A percentile compares a stretch with the other conserved stretches of the same genome.
Evolutionary conservation across 371 early-diverging fungal species (phyloP).

Genomic region (Phascolomyces articulosus): DNA sequence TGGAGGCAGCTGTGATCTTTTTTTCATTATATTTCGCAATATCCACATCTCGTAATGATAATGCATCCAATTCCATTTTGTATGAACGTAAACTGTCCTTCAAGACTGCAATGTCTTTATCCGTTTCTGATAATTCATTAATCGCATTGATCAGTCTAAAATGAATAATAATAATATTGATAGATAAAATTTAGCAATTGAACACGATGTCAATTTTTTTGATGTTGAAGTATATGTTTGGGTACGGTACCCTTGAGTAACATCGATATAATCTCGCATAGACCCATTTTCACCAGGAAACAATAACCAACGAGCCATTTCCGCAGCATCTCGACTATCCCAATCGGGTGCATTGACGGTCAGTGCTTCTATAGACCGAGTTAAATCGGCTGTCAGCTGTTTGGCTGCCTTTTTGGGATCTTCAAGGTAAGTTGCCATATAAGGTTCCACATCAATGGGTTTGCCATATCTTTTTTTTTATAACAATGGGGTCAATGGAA

Average conservation of each 20-base stretch:
- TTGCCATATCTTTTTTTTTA: slow-evolving; percentile 59
- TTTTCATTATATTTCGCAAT: slow-evolving; percentile 56
- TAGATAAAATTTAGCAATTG: too few species aligned
- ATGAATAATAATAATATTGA: not conserved
- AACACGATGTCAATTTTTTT: too few species aligned
- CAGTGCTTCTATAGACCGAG: slow-evolving; percentile 36
- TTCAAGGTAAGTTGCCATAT: slow-evolving; percentile 41
- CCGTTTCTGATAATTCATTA: slow-evolving; percentile 24
- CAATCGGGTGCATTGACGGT: slow-evolving; percentile 58
- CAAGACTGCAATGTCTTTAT: slow-evolving; percentile 33
- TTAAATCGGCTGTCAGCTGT: slow-evolving; percentile 44
- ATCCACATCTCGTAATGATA: slow-evolving; percentile 41
- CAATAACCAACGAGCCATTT: slow-evolving; percentile 51
- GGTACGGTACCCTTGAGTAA: slow-evolving; percentile 51
- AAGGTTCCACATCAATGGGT: slow-evolving; percentile 53
- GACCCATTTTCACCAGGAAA: slow-evolving; percentile 48
- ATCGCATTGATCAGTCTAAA: slow-evolving; percentile 51
- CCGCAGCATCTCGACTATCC: slow-evolving; percentile 53
- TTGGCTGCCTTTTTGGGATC: slow-evolving; percentile 57
- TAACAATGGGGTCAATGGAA: too few species aligned
- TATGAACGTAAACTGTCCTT: slow-evolving; percentile 47
- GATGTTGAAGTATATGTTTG: too few species aligned
- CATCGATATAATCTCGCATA: slow-evolving; percentile 51
- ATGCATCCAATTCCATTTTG: slow-evolving; percentile 39
- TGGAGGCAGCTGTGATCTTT: slow-evolving; percentile 41